phyloP scores from a whole-genome alignment of 257 asterid species.

The Salvia hispanica region DNA sequence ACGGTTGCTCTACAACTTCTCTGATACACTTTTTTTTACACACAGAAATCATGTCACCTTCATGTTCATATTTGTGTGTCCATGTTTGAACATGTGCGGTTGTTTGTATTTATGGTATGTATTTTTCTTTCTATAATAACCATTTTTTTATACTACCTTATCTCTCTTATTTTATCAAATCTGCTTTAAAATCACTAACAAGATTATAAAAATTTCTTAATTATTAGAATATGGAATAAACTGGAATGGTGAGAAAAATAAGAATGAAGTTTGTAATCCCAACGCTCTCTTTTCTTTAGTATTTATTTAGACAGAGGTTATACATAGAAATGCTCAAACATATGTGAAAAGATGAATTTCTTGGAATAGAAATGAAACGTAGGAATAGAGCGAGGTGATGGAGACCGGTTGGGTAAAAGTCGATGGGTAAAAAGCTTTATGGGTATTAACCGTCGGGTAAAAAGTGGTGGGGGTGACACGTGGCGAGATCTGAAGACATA shows the following conservation, averaged over 20 bases:
- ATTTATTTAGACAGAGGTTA: background rate
- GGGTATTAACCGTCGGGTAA: background rate
- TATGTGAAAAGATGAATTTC: background rate
- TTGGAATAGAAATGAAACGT: background rate
- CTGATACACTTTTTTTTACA: too few relatives aligned
- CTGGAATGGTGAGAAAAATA: slow-evolving; percentile 41
- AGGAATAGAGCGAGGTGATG: background rate
- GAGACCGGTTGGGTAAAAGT: background rate
- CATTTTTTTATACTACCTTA: too few relatives aligned
- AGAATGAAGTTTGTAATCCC: too few relatives aligned
- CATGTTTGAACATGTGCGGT: too few relatives aligned
- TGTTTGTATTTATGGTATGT: too few relatives aligned
- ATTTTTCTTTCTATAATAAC: too few relatives aligned
- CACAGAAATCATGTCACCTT: too few relatives aligned
- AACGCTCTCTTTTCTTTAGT: too few relatives aligned
- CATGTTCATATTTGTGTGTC: too few relatives aligned
- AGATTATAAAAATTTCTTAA: too few relatives aligned
- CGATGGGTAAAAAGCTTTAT: background rate
- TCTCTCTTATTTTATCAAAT: too few relatives aligned
- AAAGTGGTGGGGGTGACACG: background rate
- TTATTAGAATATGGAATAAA: background rate
- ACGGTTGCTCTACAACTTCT: slow-evolving; percentile 8
- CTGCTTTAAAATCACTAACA: too few relatives aligned
- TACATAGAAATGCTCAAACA: background rate
- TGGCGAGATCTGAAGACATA: slow-evolving; percentile 15